These are phyloP conservation scores for Nemania sp. DNA, from an alignment of 2,329 filamentous ascomycete species.

Conservation along the genomic window DNA sequence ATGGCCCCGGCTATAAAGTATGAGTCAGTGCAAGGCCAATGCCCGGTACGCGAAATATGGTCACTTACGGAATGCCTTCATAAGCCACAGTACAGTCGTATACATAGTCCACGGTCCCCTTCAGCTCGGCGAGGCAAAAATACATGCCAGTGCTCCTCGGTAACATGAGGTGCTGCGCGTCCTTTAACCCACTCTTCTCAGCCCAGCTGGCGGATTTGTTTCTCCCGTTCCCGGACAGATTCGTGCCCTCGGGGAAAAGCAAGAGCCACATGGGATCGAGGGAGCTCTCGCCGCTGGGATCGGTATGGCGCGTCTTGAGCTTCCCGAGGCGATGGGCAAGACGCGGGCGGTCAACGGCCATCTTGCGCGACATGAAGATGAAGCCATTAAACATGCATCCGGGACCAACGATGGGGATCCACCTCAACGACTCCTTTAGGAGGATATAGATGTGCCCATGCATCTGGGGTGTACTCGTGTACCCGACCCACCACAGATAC, in stretches of 20 bases:
- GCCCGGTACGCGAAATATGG: background rate
- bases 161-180: slow-evolving; percentile 79
- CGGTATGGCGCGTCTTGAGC: slow-evolving; percentile 69
- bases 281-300: slow-evolving; percentile 66
- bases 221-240: slow-evolving; percentile 77
- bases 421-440: slow-evolving; percentile 86
- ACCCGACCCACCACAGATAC: slow-evolving; percentile 94
- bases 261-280: slow-evolving; percentile 90
- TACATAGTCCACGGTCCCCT: slow-evolving; percentile 80
- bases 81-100: slow-evolving; percentile 97
- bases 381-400: slow-evolving; percentile 90
- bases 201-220: slow-evolving; percentile 80
- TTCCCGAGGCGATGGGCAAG: slow-evolving; percentile 79
- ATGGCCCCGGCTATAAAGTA: slow-evolving; percentile 70
- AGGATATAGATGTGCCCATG: slow-evolving; percentile 92
- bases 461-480: slow-evolving; percentile 79
- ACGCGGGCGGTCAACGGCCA: slow-evolving; percentile 82
- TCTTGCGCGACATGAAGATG: slow-evolving; percentile 92
- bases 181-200: slow-evolving; percentile 77
- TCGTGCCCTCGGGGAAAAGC: slow-evolving; percentile 89
- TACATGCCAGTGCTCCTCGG: slow-evolving; percentile 84
- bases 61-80: slow-evolving; percentile 87
- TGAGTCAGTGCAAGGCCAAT: slow-evolving; percentile 5
- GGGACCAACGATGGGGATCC: slow-evolving; percentile 81
- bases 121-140: slow-evolving; percentile 82